Evolutionary conservation across 257 asterid genomes (phyloP), one percentile per base, ranked within the genome.

Genomic region (Ilex aquifolium): DNA sequence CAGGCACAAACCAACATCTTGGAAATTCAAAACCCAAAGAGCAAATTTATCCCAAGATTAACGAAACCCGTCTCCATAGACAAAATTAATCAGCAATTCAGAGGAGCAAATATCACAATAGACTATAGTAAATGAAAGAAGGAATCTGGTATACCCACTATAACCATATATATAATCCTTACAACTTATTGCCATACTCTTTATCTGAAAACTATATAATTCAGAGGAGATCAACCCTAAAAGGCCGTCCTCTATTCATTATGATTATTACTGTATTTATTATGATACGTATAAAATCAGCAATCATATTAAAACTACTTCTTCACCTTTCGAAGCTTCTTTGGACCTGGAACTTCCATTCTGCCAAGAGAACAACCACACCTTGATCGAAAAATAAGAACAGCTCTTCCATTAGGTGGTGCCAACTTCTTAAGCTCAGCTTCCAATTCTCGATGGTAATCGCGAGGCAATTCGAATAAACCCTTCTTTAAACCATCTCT

Each of bases 351-450:
- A 32, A 93, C 94, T 74, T 93, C 99, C 96, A 93, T 74, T 67
- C 82, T 83, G 16, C 94, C 97, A 14, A 87, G 83, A 17, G 97
- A 77, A 72, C 99, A 93, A 53, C 99, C 99, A 68, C 99, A 93
- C 66, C 96, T 83, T 0, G 86, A 91, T 50, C 92, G 87, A 61
- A 89, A 93, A 36, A 93, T 82, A 36, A 93, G 80, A 50, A 93
- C 84, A 7, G 99, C 99, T 76, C 90, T 80, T 64, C 99, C 99
- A 64, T 93, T 93, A 31, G 83, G 83, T 0, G 99, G 99, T 10
- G 95, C 97, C 95, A 90, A 79, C 80, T 86, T 84, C 92, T 85
- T 93, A 32, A 93, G 96, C 90, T 93, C 97, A 1, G 90, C 88
- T 77, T 89, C 99, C 73, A 93, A 36, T 65, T 87, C 96, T 81